Base-by-base conservation (phyloP, 768 basidiomycete species). In the Trametes gibbosa region DNA sequence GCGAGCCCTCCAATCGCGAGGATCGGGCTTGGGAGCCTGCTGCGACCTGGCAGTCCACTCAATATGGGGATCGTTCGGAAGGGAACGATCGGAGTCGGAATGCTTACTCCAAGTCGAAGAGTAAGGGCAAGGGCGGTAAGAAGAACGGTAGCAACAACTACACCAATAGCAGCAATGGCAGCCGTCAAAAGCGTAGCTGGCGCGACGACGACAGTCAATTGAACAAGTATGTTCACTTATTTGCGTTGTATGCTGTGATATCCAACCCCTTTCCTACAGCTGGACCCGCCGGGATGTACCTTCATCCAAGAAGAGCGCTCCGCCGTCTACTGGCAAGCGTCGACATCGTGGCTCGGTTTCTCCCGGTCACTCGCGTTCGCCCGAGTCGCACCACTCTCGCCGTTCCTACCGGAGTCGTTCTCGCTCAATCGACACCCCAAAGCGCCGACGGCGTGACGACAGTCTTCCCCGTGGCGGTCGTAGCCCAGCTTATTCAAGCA, bases 361-460 rank as follows among this genome's bases (percentile, higher is more conserved):
- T 25, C 82, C 77, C 32, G 90, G 86, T 10, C 70, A 70, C 13
- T 77, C 79, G 24, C 82, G 77, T 42, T 85, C 86, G 10, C 85
- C 84, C 13, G 84, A 81, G 41, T 89, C 89, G n/a, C 79, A 78
- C 61, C 82, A 81, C 53, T 87, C 87, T 21, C 81, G 75, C 48
- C 81, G 75, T 40, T 88, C 87, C 23, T 86, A 85, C 46, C 78
- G 81, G 45, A 84, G 81, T 58, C 86, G 83, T 35, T 89, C 87
- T 27, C 81, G 77, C 43, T 87, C 89, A 17, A 40, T 85, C 83
- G 35, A 68, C 73, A 56, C 88, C 23, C 86, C 87, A 19, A 85
- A 85, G 68, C 81, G 79, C 24, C 78, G 75, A 45, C 80, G 82
- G 46, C 77, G 78, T 60, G 82, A 80, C 57, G 74, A 77, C 10